These are phyloP conservation scores for Paracorniculantispora psalliotae DNA, from an alignment of 2,329 filamentous ascomycete species.

Conservation along the genomic window DNA sequence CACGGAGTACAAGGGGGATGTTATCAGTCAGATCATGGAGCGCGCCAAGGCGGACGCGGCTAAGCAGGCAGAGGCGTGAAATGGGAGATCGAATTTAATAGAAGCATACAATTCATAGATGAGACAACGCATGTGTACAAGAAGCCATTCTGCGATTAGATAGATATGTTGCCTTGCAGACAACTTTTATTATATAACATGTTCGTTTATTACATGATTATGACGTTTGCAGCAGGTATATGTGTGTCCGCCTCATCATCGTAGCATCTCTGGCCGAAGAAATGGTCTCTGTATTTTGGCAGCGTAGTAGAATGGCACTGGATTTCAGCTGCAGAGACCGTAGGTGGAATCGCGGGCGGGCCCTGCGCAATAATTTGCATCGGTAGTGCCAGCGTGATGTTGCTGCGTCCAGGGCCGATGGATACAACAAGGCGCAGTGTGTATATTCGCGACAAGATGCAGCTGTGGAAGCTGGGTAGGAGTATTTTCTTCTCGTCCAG, in stretches of 20 bases:
- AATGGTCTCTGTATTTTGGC: background rate
- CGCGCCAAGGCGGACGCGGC: constrained; percentile 18
- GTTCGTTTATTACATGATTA: background rate
- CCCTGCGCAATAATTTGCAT: background rate
- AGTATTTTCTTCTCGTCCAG: background rate
- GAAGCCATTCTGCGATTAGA: no score
- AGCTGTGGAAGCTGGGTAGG: constrained; percentile 6
- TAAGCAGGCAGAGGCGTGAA: no score
- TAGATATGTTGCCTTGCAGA: no score
- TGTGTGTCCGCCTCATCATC: background rate
- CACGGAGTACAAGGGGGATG: constrained; percentile 34
- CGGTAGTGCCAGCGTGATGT: background rate
- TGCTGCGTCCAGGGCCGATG: background rate
- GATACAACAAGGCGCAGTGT: background rate
- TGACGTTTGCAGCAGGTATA: background rate
- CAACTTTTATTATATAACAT: no score
- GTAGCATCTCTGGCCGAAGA: background rate
- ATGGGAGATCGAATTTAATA: no score
- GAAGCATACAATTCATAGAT: no score
- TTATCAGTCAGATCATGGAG: constrained; percentile 32
- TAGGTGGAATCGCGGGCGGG: background rate
- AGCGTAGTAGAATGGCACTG: background rate
- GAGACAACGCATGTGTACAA: no score
- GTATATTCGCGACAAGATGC: constrained; percentile 7
- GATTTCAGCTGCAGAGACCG: background rate